These are phyloP conservation scores for Phytophthora ohioensis DNA, from an alignment of 352 stramenopile genomes.

Conservation along the genomic window DNA sequence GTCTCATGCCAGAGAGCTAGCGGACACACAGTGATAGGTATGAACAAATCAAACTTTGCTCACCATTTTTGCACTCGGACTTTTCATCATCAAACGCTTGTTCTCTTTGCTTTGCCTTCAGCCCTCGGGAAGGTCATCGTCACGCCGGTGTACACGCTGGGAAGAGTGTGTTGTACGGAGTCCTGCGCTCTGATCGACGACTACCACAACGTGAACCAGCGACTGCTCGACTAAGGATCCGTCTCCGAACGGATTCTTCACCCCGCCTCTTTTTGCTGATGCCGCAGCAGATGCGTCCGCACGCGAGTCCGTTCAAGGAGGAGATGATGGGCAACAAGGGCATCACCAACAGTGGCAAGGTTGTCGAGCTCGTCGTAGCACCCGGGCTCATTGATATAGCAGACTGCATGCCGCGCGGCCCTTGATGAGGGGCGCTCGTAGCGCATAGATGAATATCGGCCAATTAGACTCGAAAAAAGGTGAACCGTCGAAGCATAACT, in stretches of 20 bases:
- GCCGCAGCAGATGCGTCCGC: slow-evolving; percentile 25
- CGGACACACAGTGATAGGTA: slow-evolving; percentile 44
- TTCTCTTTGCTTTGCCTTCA: slow-evolving; percentile 7
- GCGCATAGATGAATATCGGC: too few species aligned
- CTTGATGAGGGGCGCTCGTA: too few species aligned
- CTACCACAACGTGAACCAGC: slow-evolving; percentile 48
- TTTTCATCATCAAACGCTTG: slow-evolving; percentile 5
- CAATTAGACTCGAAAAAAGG: too few species aligned
- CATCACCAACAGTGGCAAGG: slow-evolving; percentile 47
- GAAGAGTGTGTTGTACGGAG: slow-evolving; percentile 57
- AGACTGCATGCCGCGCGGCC: slow-evolving; percentile 18
- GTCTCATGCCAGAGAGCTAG: slow-evolving; percentile 62
- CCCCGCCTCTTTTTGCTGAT: slow-evolving; percentile 19
- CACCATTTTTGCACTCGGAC: neutral
- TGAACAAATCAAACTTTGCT: slow-evolving; percentile 35
- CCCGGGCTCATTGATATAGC: slow-evolving; percentile 62
- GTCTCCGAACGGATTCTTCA: slow-evolving; percentile 34
- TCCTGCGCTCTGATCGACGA: slow-evolving; percentile 60
- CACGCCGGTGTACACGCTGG: slow-evolving; percentile 57
- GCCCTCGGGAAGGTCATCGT: slow-evolving; percentile 36
- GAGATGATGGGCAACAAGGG: slow-evolving; percentile 63
- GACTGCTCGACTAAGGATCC: slow-evolving; percentile 36
- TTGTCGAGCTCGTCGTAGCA: slow-evolving; percentile 45
- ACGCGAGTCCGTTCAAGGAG: slow-evolving; percentile 57
- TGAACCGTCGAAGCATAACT: too few species aligned